Base-by-base conservation (phyloP, 2,329 filamentous ascomycete genomes). In the Stagonosporopsis cucurbitacearum region DNA sequence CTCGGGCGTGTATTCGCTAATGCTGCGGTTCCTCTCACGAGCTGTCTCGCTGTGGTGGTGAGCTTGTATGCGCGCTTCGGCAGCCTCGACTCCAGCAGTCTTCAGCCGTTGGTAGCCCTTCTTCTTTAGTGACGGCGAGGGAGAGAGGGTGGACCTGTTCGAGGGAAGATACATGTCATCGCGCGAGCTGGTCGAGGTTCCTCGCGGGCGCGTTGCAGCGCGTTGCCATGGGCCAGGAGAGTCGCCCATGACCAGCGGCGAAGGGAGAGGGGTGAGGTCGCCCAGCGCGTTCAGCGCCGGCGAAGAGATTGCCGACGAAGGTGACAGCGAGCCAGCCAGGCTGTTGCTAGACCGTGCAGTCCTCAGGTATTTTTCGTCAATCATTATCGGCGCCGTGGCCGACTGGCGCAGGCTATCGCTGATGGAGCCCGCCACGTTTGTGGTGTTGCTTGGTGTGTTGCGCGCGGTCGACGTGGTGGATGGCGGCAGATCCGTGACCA, bases 1-100 rank as follows among this genome's bases (percentile, higher is more conserved):
- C 50, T 95, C 90, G 2, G 92, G 92, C 0, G 87, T 83, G 74
- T 96, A 96, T 62, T 97, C 93, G 78, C 92, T 96, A 23, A 95
- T 79, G 75, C 93, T 97, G 66, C 93, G 84, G 73, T 95, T 92
- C 56, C 90, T 85, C 12, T 80, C 80, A 73, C 91, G 90, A 17
- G 60, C 65, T 25, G 60, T 61, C 35, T 74, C 72, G 54, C 67
- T 71, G 56, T 69, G 70, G 48, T 70, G 67, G 37, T 73, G 66
- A 11, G 65, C 58, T 36, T 67, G 63, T 36, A 71, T 61, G 52
- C 64, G 68, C 11, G 71, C 73, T 13, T 71, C 68, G 3, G 68
- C 67, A 3, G 69, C 72, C 62, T 80, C 79, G 25, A 78, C 68
- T 12, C 74, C 74, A 7, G 74, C 69, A 4, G 76, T 73, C 58